Evolutionary conservation across 139 green algal species (phyloP).

Genomic region (Diplosphaera chodatii): DNA sequence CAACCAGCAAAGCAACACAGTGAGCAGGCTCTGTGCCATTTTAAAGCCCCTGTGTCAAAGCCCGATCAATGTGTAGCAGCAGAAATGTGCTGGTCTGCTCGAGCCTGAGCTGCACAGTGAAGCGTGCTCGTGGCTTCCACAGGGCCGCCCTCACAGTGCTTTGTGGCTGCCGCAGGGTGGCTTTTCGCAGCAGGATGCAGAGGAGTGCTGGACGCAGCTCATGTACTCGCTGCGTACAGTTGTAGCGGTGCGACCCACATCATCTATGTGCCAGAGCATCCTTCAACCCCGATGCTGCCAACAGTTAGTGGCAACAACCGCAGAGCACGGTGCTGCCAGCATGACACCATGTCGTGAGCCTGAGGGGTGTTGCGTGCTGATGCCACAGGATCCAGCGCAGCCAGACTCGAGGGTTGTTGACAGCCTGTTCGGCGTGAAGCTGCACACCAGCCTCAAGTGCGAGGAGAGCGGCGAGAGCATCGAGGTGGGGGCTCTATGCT

Average conservation of each 20-base stretch:
- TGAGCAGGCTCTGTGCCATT: conserved; percentile 18
- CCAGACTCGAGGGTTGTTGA: conserved; percentile 39
- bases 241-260: conserved; percentile 70
- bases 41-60: no score
- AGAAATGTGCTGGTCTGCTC: no score
- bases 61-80: no score
- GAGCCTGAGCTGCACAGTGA: no score
- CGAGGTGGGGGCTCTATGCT: conserved; percentile 21
- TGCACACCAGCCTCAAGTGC: conserved; percentile 64
- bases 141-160: no score
- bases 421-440: conserved; percentile 78
- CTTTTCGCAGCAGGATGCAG: conserved; percentile 95
- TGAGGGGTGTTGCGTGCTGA: no score
- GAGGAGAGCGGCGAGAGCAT: conserved; percentile 75
- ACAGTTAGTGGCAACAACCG: no score
- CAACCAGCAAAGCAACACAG: conserved; percentile 43
- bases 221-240: conserved; percentile 66
- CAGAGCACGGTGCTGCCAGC: no score
- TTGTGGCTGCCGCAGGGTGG: conserved; percentile 37
- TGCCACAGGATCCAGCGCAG: conserved; percentile 31
- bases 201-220: conserved; percentile 95
- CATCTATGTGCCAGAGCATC: no score
- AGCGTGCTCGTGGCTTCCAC: no score
- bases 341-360: no score
- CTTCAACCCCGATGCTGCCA: no score